Base-by-base conservation (phyloP, 176 grass and related monocot genomes). In the Zoysia japonica region DNA sequence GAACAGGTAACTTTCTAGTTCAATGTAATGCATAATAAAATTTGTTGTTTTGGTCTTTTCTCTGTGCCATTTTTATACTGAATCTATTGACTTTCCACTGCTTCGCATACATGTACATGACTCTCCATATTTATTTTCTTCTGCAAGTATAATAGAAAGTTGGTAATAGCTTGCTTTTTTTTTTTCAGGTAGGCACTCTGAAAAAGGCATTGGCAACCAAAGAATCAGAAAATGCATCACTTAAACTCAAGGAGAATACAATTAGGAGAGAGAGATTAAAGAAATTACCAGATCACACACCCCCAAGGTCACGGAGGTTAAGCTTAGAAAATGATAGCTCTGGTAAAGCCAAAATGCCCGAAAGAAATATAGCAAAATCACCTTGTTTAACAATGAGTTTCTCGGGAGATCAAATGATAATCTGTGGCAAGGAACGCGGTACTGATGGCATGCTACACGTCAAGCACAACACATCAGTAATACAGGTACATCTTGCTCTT, bases 181-280 rank as follows among this genome's bases (percentile, higher is more conserved):
- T 28, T 78, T 80, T 88, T 75, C 76, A 97, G 94, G 87, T 92
- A 62, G 85, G 90, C 36, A 90, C 54, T 83, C 87, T 97, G 20
- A 94, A 94, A 82, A 97, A 90, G 60, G 85, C 87, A 76, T 86
- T 97, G 69, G 83, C 85, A 71, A 77, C 4, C 51, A 94, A 92
- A 72, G 91, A 93, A 54, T 49, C 55, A 5, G 88, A 93, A 57
- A 89, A 81, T 65, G 43, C 77, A 48, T 81, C 87, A 84, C 77
- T 76, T 71, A 97, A 90, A 81, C 67, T 88, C 45, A 93, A 90
- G 61, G 89, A 90, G 79, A 90, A 85, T 76, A 13, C 75, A 66
- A 82, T 75, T 13, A 62, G 41, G 28, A 68, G 62, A 5, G 91
- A 76, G 61, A 88, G 72, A 82, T 68, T 66, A 70, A 97, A 89